A percentile compares a stretch with the other conserved stretches of the same genome.
phyloP scores from a whole-genome alignment of 73 alveolate genomes.

The Tetrahymena thermophila region DNA sequence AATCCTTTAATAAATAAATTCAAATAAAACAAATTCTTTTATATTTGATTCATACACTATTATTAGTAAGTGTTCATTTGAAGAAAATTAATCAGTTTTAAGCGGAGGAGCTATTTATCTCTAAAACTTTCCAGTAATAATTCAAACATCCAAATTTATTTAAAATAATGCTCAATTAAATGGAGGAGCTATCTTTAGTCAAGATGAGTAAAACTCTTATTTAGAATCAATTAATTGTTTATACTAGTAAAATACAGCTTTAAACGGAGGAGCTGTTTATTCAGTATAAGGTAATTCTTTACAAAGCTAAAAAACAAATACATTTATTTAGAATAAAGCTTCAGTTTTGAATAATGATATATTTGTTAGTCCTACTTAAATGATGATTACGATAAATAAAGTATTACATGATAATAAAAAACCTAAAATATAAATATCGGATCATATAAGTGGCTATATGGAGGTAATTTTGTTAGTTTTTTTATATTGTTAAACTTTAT shows the following conservation, averaged over 20 bases:
- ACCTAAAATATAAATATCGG: neutral
- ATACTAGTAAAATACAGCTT: neutral
- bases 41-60: neutral
- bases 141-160: neutral
- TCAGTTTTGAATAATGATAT: neutral
- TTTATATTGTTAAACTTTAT: neutral
- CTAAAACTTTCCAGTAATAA: neutral
- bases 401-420: neutral
- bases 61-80: neutral
- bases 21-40: too few relatives aligned
- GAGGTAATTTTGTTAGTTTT: neutral
- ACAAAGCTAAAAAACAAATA: neutral
- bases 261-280: neutral
- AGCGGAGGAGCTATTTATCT: neutral
- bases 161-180: neutral
- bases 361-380: neutral
- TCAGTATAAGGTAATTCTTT: neutral
- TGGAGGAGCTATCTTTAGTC: neutral
- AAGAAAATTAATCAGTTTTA: neutral
- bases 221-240: neutral
- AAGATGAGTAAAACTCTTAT: neutral
- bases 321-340: neutral
- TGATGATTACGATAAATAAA: neutral
- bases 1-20: too few relatives aligned
- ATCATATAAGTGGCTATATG: too few relatives aligned